A percentile compares a stretch with the other conserved stretches of the same genome.
These are phyloP conservation scores for Grifola frondosa DNA, from an alignment of 1,284 basidiomycete species.

Conservation along the genomic window DNA sequence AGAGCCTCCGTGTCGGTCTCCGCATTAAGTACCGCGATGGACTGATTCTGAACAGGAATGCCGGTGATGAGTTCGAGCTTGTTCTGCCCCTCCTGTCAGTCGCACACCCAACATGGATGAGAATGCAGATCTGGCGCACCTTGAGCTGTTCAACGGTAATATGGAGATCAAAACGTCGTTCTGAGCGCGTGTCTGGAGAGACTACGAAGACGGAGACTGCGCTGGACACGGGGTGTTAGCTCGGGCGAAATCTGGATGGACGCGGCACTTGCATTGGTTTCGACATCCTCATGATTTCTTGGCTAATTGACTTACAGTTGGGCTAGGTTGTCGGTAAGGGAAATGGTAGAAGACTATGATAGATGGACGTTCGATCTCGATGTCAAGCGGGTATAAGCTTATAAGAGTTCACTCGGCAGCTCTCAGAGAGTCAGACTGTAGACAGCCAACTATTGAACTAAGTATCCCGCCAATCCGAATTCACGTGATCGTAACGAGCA, in stretches of 20 bases:
- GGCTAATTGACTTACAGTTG: background rate
- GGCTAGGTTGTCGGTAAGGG: background rate
- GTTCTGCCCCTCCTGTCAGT: slow-evolving; percentile 43
- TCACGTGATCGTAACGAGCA: no score
- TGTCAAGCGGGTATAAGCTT: no score
- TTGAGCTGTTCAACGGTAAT: slow-evolving; percentile 78
- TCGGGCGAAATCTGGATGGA: background rate
- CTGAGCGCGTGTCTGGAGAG: slow-evolving; percentile 87
- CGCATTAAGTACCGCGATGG: slow-evolving; percentile 62
- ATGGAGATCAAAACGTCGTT: slow-evolving; percentile 77
- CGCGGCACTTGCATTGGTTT: slow-evolving; percentile 19
- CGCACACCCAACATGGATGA: background rate
- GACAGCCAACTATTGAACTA: no score
- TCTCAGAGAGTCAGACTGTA: no score
- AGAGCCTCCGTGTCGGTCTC: slow-evolving; percentile 54
- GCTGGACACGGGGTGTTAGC: slow-evolving; percentile 38
- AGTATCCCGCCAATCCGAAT: no score
- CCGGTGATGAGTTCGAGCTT: slow-evolving; percentile 93
- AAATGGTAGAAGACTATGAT: background rate
- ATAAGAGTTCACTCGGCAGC: no score
- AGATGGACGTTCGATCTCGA: no score
- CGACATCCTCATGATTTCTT: slow-evolving; percentile 18
- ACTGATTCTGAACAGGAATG: slow-evolving; percentile 73
- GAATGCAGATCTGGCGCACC: slow-evolving; percentile 39
- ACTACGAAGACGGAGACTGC: slow-evolving; percentile 72